Evolutionary conservation across 768 basidiomycete genomes (phyloP), one percentile per base, ranked within the genome.

Genomic region (Paxillus ammoniavirescens): DNA sequence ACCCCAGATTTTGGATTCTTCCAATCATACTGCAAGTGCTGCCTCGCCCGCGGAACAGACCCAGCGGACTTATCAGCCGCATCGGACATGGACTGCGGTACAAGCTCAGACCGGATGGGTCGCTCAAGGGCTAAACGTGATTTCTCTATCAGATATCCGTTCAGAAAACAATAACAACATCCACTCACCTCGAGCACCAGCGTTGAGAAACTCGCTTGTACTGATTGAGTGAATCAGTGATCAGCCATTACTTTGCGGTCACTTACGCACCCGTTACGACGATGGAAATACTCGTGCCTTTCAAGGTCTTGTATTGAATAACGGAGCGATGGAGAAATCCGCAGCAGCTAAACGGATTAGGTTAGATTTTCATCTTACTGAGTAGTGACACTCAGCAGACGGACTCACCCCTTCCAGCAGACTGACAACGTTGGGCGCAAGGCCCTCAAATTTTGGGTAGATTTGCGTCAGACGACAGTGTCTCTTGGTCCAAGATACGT

Each of bases 321-420:
- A 33, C 67, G 66, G 10, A n/a, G 1, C 4, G 47, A 41, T 10
- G 64, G 51, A 3, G 47, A 44, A 18, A 53, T 37, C 6, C 44
- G 38, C 35, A 67, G 51, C 33, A 67, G 67, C 67, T 69, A 38
- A 31, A 33, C 14, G 8, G 1, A 18, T 18, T 15, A 42, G 15
- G 46, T 63, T 38, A 50, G 30, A 37, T 31, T 4, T 6, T 30
- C 49, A 13, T 31, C 23, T 8, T 42, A 33, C n/a, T 33, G 17
- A 31, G 48, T 5, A 1, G 21, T 3, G 1, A 21, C 14, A 12
- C 26, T 23, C 8, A 8, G 36, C 21, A 43, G 9, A 28, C 21
- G 23, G 31, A 42, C 58, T 18, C 17, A 68, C 75, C 31, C 75
- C 73, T 31, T 58, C 52, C 6, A 77, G 51, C 2, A 78, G 52